These are phyloP conservation scores for Populus simonii DNA, from an alignment of 345 rosid genomes.

Conservation along the genomic window DNA sequence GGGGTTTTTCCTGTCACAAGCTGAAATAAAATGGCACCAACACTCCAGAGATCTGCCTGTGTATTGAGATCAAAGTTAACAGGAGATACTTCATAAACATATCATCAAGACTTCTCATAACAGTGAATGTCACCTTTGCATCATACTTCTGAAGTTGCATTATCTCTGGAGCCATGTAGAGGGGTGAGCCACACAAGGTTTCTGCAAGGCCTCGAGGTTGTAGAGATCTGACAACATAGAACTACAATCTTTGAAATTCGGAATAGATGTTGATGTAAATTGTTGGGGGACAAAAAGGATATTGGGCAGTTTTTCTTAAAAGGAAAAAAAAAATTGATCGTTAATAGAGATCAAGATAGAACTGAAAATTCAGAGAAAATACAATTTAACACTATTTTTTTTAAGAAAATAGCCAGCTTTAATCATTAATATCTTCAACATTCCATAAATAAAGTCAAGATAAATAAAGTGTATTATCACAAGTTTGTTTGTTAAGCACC, in stretches of 20 bases:
- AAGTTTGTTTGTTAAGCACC: not conserved
- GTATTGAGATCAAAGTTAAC: conserved; percentile 42
- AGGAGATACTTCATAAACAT: conserved; percentile 14
- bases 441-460: not conserved
- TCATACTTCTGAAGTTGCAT: conserved; percentile 98
- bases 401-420: not conserved
- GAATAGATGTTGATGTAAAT: not conserved
- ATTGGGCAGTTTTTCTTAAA: not conserved
- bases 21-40: conserved; percentile 92
- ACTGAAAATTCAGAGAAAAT: not conserved
- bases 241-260: not conserved
- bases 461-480: not conserved
- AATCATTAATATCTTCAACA: not conserved
- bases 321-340: not conserved
- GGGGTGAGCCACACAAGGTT: conserved; percentile 97
- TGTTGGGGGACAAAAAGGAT: not conserved
- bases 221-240: conserved; percentile 59
- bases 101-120: not conserved
- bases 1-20: conserved; percentile 94
- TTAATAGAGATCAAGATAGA: not conserved
- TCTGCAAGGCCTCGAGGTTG: conserved; percentile 95
- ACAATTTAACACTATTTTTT: not conserved
- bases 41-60: conserved; percentile 99
- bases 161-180: conserved; percentile 99
- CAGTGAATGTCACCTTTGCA: conserved; percentile 70